phyloP scores from a whole-genome alignment of 1,284 basidiomycete genomes.

The Cryptococcus sp. region DNA sequence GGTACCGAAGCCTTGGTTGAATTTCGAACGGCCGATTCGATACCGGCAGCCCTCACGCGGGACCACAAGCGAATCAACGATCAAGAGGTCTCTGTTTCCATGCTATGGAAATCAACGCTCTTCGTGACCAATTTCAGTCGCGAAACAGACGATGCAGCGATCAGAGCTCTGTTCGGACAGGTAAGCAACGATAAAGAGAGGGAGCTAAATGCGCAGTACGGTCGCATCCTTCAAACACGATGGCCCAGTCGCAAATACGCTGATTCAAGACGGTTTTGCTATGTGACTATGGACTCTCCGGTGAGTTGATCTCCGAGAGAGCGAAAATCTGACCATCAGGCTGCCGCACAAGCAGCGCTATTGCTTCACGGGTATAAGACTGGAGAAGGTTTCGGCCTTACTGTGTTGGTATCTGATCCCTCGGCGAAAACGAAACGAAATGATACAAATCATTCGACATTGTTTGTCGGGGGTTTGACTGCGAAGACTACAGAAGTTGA shows the following conservation, averaged over 20 bases:
- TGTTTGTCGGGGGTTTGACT: conserved; percentile 80
- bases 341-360: conserved; percentile 73
- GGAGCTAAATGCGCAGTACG: conserved; percentile 62
- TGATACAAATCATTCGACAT: conserved; percentile 81
- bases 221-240: conserved; percentile 86
- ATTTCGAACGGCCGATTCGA: conserved; percentile 58
- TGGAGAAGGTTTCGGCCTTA: conserved; percentile 62
- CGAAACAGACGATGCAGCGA: conserved; percentile 71
- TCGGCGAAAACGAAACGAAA: conserved; percentile 81
- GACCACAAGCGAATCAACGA: conserved; percentile 83
- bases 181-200: conserved; percentile 54
- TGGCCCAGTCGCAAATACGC: conserved; percentile 99
- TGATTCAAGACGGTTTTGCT: conserved; percentile 86
- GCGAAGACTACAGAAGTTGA: conserved; percentile 66
- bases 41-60: conserved; percentile 84
- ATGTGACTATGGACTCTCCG: conserved; percentile 84
- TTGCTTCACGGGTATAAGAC: conserved; percentile 72
- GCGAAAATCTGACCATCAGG: conserved; percentile 51
- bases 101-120: conserved; percentile 91
- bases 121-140: conserved; percentile 97
- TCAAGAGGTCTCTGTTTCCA: conserved; percentile 74
- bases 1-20: conserved; percentile 50
- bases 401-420: conserved; percentile 88
- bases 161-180: conserved; percentile 75
- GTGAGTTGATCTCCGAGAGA: conserved; percentile 56